Conservation (phyloP, 345 rosid species). For the Populus alba region DNA sequence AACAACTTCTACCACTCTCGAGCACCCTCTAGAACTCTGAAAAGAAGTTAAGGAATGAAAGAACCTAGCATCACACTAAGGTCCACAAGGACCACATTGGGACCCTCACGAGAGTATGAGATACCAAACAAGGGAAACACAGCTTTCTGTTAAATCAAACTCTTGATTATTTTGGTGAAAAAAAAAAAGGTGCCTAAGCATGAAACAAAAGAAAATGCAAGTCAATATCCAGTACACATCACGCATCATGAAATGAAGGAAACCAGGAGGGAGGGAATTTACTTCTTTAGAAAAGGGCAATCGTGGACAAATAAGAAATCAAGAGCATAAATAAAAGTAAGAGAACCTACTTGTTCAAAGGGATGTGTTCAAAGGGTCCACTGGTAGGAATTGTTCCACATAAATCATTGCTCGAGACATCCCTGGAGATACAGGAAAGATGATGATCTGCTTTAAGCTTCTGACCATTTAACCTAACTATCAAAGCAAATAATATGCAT, state of each 20-base stretch:
- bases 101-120: background rate
- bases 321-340: background rate
- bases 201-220: background rate
- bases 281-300: no score
- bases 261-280: no score
- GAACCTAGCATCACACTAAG: background rate
- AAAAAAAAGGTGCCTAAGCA: background rate
- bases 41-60: background rate
- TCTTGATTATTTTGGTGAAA: background rate
- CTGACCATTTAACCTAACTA: background rate
- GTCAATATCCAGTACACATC: background rate
- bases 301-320: background rate
- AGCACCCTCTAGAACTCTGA: background rate
- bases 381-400: slow-evolving; percentile 95
- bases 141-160: background rate
- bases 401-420: slow-evolving; percentile 79
- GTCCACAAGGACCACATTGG: background rate
- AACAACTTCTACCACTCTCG: background rate
- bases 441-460: background rate
- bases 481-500: background rate
- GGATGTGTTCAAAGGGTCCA: slow-evolving; percentile 87
- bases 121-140: background rate
- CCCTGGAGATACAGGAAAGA: slow-evolving; percentile 45
- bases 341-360: slow-evolving; percentile 67
- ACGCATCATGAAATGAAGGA: no score